Conservation (phyloP, 192 early-diverging fungal species). For the Hyaloraphidium curvatum region DNA sequence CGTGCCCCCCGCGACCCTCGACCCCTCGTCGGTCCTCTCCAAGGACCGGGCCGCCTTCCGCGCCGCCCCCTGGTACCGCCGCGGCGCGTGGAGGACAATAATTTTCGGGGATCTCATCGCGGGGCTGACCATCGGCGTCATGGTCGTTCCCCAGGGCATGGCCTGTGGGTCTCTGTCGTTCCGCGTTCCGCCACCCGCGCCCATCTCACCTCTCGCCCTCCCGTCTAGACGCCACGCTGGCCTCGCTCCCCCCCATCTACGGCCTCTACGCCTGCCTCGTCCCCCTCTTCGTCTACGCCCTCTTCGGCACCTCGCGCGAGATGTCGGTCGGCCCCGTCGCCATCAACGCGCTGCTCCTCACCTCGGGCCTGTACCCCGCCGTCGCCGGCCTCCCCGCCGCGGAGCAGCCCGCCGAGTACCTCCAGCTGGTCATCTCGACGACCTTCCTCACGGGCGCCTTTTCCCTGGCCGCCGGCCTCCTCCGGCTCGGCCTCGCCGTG, state of each 20-base stretch:
- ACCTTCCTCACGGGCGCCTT: constrained; percentile 15
- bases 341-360: constrained; percentile 8
- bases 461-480: constrained; percentile 9
- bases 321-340: constrained; percentile 23
- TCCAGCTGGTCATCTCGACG: constrained; percentile 9
- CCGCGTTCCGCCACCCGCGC: too few relatives aligned
- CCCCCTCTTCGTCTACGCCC: constrained; percentile 19
- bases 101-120: constrained; percentile 13
- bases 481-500: constrained; percentile 20
- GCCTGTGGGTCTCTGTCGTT: constrained; percentile 13
- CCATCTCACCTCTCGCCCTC: not conserved
- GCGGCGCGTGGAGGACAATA: not conserved
- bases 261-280: constrained; percentile 19
- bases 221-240: constrained; percentile 3
- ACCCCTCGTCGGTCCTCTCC: too few relatives aligned
- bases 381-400: not conserved
- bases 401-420: not conserved
- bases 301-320: constrained; percentile 19
- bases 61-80: too few relatives aligned
- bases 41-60: too few relatives aligned
- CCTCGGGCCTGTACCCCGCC: constrained; percentile 2
- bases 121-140: constrained; percentile 16
- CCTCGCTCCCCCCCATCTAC: constrained; percentile 12
- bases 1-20: too few relatives aligned
- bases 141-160: constrained; percentile 21